Base-by-base conservation (phyloP, 2,329 filamentous ascomycete genomes). In the Alternaria sp. region DNA sequence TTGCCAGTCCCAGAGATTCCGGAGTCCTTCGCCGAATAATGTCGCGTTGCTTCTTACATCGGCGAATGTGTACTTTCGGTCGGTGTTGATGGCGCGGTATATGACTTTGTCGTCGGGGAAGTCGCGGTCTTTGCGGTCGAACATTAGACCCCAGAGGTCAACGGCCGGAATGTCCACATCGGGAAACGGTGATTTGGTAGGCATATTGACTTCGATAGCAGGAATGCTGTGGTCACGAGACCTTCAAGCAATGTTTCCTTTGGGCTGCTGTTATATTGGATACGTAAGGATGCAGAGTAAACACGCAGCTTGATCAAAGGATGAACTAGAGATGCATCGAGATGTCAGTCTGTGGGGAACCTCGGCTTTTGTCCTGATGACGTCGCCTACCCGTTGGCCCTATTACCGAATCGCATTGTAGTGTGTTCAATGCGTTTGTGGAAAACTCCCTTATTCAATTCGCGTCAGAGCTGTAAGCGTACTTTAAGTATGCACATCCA, bases 11-110 rank as follows among this genome's bases (percentile, higher is more conserved):
- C 90, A 95, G 26, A 84, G 79, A 30, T 90, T 87, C 72, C 88
- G 89, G 15, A 97, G 85, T 0, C 92, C 94, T 69, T 90, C 88
- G 54, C 93, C 94, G 69, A 97, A 96, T 10, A 88, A 85, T 26
- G 89, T 81, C 3, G 92, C 90, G 15, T 87, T 83, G 63, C 83
- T 83, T 71, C 88, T 90, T 61, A 92, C 81, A 64, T 92, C 85
- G 28, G 84, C 83, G 77, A 88, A 93, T 44, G 89, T 96, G 80
- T 96, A 93, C 7, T 65, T 69, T 25, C 67, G 70, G 30, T 63
- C 54, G 6, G 70, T 66, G 17, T 65, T 19, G 44, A 67, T 58
- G 3, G 71, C 69, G 23, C 70, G 69, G 54, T 74, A 74, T 17
- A 74, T 68, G 19, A 74, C 70, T 58, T 73, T 74, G 32, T 69